phyloP scores from a whole-genome alignment of 2,329 filamentous ascomycete genomes.

The Myotisia sp. region DNA sequence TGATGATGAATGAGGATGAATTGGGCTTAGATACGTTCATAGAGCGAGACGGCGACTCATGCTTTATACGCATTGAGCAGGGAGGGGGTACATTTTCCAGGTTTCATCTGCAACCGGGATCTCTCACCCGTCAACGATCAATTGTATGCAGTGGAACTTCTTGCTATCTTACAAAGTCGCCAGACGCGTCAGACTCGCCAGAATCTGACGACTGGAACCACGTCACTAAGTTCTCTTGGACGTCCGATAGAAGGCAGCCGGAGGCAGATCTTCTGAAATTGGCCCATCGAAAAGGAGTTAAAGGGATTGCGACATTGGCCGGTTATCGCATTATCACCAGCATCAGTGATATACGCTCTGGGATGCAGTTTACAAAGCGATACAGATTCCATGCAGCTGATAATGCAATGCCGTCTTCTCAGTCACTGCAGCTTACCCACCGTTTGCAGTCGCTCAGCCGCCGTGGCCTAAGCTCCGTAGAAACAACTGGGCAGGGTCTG shows the following conservation, averaged over 20 bases:
- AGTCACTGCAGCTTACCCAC: constrained; percentile 4
- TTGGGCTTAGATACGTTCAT: constrained; percentile 20
- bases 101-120: constrained; percentile 1
- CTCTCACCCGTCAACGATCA: constrained; percentile 6
- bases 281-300: constrained; percentile 15
- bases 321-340: constrained; percentile 17
- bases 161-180: constrained; percentile 13
- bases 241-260: constrained; percentile 16
- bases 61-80: constrained; percentile 1
- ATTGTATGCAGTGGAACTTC: constrained; percentile 17
- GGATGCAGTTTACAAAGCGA: constrained; percentile 15
- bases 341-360: constrained; percentile 15
- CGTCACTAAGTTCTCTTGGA: constrained; percentile 23
- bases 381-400: constrained; percentile 10
- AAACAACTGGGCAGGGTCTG: background rate
- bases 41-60: constrained; percentile 7
- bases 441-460: background rate
- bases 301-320: constrained; percentile 17
- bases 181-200: constrained; percentile 10
- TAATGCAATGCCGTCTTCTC: constrained; percentile 8
- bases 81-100: constrained; percentile 1
- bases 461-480: background rate
- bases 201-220: constrained; percentile 4
- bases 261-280: constrained; percentile 18
- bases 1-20: constrained; percentile 20